Percentiles rank a stretch among this genome's conserved stretches.
Evolutionary conservation across 345 rosid species (phyloP).

Genomic region (Eutrema japonicum): DNA sequence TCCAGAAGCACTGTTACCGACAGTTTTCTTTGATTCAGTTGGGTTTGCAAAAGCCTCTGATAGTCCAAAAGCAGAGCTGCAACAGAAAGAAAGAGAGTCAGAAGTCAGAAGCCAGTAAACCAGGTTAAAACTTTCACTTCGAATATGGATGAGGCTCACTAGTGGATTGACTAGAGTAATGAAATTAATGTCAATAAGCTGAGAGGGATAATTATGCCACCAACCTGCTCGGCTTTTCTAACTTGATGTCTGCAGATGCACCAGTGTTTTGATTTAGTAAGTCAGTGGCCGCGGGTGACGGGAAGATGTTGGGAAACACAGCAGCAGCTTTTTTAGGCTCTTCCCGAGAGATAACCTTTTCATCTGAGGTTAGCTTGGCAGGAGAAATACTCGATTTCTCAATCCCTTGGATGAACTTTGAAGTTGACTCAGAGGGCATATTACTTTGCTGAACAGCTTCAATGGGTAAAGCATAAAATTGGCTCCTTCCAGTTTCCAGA

Average conservation of each 20-base stretch:
- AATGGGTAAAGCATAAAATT: slow-evolving; percentile 41
- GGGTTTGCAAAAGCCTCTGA: slow-evolving; percentile 43
- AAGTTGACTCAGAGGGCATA: slow-evolving; percentile 41
- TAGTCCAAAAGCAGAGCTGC: slow-evolving; percentile 58
- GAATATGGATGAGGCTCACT: slow-evolving; percentile 36
- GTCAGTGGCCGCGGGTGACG: slow-evolving; percentile 25
- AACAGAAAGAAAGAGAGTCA: slow-evolving; percentile 35
- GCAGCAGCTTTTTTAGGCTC: slow-evolving; percentile 34
- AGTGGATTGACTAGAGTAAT: slow-evolving; percentile 30
- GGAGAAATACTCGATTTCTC: slow-evolving; percentile 33
- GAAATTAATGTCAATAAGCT: slow-evolving; percentile 17
- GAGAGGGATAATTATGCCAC: slow-evolving; percentile 28
- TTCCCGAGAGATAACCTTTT: slow-evolving; percentile 27
- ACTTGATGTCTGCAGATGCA: slow-evolving; percentile 38
- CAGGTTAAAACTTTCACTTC: slow-evolving; percentile 34
- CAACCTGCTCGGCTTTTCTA: slow-evolving; percentile 41
- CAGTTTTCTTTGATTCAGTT: slow-evolving; percentile 51
- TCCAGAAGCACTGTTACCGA: slow-evolving; percentile 41
- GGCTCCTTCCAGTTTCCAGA: slow-evolving; percentile 47
- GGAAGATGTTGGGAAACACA: slow-evolving; percentile 28
- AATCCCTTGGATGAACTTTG: slow-evolving; percentile 33
- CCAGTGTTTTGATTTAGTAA: slow-evolving; percentile 20
- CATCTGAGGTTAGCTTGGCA: slow-evolving; percentile 9
- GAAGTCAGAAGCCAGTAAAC: slow-evolving; percentile 25
- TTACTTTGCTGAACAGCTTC: slow-evolving; percentile 46